phyloP scores from a whole-genome alignment of 768 basidiomycete species.

The Lactarius hatsudake region DNA sequence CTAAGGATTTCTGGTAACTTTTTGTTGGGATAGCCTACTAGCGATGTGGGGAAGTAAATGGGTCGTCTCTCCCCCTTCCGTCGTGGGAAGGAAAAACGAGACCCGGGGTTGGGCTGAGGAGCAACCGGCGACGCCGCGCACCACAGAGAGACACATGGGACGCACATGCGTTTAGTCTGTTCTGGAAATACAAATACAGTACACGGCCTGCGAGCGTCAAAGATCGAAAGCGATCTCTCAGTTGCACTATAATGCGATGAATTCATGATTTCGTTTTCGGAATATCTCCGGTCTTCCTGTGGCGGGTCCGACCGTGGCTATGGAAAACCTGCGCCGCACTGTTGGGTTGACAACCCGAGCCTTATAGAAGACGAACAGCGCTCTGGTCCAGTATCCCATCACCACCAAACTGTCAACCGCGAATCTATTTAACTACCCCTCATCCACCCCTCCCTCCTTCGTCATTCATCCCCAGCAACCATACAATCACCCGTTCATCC shows the following conservation, averaged over 20 bases:
- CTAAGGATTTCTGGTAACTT: background rate
- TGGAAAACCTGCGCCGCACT: background rate
- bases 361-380: background rate
- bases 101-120: background rate
- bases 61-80: background rate
- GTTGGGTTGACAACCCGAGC: background rate
- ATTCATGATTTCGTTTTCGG: background rate
- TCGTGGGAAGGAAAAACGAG: background rate
- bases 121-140: background rate
- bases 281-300: background rate
- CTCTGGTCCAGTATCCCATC: background rate
- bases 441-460: background rate
- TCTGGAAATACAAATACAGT: background rate
- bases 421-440: conserved; percentile 18
- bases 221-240: background rate
- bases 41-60: background rate
- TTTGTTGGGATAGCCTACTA: background rate
- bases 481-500: background rate
- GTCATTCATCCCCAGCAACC: background rate
- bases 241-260: background rate
- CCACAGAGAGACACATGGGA: background rate
- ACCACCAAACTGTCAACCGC: background rate
- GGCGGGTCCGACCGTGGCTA: conserved; percentile 4
- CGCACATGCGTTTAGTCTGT: conserved; percentile 3
- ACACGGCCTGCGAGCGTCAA: background rate